Percentiles rank a stretch among this genome's conserved stretches.
Evolutionary conservation across 192 early-diverging fungal genomes (phyloP).

Genomic region (Rhizophagus clarus): DNA sequence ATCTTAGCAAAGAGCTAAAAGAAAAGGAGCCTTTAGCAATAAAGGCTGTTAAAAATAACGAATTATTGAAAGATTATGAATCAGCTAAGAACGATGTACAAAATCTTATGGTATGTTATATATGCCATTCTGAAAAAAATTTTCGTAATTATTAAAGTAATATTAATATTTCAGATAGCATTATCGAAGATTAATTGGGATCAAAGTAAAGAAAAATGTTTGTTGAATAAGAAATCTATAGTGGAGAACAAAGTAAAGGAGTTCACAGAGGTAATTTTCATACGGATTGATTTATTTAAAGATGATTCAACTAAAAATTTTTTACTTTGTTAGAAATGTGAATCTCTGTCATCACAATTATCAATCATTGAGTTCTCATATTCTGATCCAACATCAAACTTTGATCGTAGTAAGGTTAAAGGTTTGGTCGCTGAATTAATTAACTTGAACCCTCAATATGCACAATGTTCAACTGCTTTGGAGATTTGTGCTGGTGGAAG

Average conservation of each 20-base stretch:
- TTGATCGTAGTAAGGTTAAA: conserved; percentile 87
- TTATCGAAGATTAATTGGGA: conserved; percentile 42
- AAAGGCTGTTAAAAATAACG: conserved; percentile 70
- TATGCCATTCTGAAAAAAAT: conserved; percentile 28
- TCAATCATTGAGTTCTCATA: conserved; percentile 81
- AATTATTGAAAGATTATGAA: conserved; percentile 50
- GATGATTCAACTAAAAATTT: conserved; percentile 16
- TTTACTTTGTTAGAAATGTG: conserved; percentile 50
- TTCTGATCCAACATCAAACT: conserved; percentile 78
- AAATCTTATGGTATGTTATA: conserved; percentile 33
- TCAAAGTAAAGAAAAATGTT: conserved; percentile 44
- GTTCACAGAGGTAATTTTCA: conserved; percentile 42
- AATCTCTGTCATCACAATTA: conserved; percentile 53
- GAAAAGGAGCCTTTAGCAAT: conserved; percentile 68
- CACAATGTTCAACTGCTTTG: conserved; percentile 73
- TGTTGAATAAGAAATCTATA: conserved; percentile 38
- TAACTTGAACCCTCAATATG: conserved; percentile 67
- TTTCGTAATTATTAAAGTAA: not conserved
- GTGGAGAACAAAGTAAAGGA: conserved; percentile 35
- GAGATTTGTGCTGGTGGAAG: conserved; percentile 95
- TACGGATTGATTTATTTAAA: not conserved
- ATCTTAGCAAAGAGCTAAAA: conserved; percentile 72
- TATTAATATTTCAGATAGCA: not conserved
- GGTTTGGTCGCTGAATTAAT: conserved; percentile 94
- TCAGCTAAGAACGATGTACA: conserved; percentile 32